phyloP scores from a whole-genome alignment of 129 eudicot species.

The Saussurea involucrata region DNA sequence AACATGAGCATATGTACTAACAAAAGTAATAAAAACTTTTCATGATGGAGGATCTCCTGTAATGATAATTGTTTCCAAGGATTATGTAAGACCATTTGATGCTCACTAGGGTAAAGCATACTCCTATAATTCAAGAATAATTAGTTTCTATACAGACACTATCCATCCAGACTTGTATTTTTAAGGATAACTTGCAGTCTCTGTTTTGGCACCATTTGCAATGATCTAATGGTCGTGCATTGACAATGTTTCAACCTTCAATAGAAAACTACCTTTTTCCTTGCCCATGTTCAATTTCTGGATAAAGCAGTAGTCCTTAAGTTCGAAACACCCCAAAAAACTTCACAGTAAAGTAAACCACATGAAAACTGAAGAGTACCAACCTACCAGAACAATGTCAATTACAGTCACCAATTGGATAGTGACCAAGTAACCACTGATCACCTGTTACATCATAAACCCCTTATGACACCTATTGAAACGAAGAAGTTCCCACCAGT shows the following conservation, averaged over 20 bases:
- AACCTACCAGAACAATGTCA: not conserved
- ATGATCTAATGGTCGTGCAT: too few relatives aligned
- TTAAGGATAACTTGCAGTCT: not conserved
- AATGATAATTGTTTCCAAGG: not conserved
- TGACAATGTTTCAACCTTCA: not conserved
- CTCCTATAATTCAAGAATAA: not conserved
- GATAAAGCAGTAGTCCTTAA: not conserved
- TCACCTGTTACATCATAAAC: constrained; percentile 1
- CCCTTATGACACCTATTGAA: not conserved
- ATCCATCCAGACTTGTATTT: not conserved
- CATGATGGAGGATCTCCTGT: not conserved
- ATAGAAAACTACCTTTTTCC: not conserved
- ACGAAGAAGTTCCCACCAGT: not conserved
- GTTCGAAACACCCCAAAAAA: not conserved
- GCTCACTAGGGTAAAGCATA: not conserved
- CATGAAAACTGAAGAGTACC: not conserved
- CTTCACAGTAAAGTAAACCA: not conserved
- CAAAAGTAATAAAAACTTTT: not conserved
- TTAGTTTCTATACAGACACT: not conserved
- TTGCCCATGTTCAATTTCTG: not conserved
- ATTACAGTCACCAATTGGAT: not conserved
- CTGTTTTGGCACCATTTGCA: too few relatives aligned
- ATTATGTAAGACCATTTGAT: not conserved
- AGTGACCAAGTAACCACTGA: constrained; percentile 13
- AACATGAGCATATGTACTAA: not conserved